These are phyloP conservation scores for Kockovaella imperatae DNA, from an alignment of 768 basidiomycete species.

Conservation along the genomic window DNA sequence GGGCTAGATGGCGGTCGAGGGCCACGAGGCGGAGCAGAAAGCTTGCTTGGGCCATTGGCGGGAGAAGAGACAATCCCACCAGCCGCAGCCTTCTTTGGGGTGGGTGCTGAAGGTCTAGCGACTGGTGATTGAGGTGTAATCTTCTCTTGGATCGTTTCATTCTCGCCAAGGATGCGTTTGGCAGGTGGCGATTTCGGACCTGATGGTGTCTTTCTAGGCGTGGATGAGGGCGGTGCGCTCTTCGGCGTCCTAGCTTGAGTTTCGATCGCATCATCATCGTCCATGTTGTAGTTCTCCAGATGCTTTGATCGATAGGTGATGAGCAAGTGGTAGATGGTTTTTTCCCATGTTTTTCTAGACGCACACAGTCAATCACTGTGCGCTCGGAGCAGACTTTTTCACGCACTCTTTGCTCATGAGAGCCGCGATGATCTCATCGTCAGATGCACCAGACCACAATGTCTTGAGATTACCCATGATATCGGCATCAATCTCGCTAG, in stretches of 20 bases:
- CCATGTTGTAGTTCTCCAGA: conserved; percentile 59
- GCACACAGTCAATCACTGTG: background rate
- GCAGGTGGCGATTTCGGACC: conserved; percentile 25
- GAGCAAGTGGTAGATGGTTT: conserved; percentile 89
- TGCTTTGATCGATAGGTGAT: conserved; percentile 69
- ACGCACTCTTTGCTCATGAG: conserved; percentile 52
- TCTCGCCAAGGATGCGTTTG: conserved; percentile 36
- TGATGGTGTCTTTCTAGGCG: too few species aligned
- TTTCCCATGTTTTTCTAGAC: conserved; percentile 77
- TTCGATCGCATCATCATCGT: conserved; percentile 57
- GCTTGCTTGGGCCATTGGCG: conserved; percentile 7
- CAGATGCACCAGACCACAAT: conserved; percentile 76
- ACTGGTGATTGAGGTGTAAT: conserved; percentile 16
- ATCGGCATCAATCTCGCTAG: conserved; percentile 70
- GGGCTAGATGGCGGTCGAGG: conserved; percentile 40
- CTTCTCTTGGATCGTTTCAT: conserved; percentile 29
- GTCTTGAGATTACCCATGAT: conserved; percentile 84
- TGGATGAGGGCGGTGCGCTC: background rate
- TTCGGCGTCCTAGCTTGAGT: conserved; percentile 10
- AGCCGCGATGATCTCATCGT: conserved; percentile 63
- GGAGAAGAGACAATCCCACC: conserved; percentile 16
- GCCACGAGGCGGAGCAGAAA: conserved; percentile 28
- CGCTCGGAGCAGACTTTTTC: background rate
- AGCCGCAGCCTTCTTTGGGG: conserved; percentile 45
- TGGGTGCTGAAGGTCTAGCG: conserved; percentile 43